Evolutionary conservation across 2,329 filamentous ascomycete genomes (phyloP).

Genomic region (Anisogramma anomala): DNA sequence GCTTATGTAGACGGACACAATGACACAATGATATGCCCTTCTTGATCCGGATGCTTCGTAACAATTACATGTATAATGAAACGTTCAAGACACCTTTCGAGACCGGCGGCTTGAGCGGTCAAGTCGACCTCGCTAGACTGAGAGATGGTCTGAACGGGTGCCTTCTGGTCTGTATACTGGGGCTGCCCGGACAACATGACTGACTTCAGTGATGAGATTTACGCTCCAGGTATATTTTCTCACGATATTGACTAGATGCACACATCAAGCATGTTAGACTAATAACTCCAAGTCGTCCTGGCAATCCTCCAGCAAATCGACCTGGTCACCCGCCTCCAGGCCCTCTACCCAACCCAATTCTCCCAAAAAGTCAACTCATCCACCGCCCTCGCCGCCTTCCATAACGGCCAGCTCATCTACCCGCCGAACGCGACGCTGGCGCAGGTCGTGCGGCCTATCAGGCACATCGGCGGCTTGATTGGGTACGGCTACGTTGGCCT

Average conservation of each 20-base stretch:
- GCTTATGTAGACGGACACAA: slow-evolving; percentile 65
- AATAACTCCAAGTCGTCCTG: slow-evolving; percentile 38
- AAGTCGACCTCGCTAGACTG: slow-evolving; percentile 73
- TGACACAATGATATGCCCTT: slow-evolving; percentile 83
- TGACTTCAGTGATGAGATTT: slow-evolving; percentile 46
- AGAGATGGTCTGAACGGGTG: slow-evolving; percentile 61
- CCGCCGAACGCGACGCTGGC: slow-evolving; percentile 59
- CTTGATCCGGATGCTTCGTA: slow-evolving; percentile 50
- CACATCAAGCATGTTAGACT: slow-evolving; percentile 4
- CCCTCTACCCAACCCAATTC: slow-evolving; percentile 56
- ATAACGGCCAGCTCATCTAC: slow-evolving; percentile 53
- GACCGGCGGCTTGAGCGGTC: slow-evolving; percentile 52
- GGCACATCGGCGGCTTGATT: slow-evolving; percentile 69
- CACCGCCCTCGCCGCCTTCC: slow-evolving; percentile 51
- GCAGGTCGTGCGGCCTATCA: slow-evolving; percentile 70
- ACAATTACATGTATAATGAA: slow-evolving; percentile 66
- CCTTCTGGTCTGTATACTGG: slow-evolving; percentile 87
- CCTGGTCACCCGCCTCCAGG: slow-evolving; percentile 52
- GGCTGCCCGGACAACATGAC: slow-evolving; percentile 61
- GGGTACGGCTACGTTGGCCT: slow-evolving; percentile 82
- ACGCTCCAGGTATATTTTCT: slow-evolving; percentile 1
- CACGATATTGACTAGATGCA: neutral
- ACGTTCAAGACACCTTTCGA: slow-evolving; percentile 68
- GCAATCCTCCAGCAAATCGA: slow-evolving; percentile 67
- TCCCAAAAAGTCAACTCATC: slow-evolving; percentile 50